Conservation (phyloP, 768 basidiomycete species). For the Chalciporus sphaerocephalus region DNA sequence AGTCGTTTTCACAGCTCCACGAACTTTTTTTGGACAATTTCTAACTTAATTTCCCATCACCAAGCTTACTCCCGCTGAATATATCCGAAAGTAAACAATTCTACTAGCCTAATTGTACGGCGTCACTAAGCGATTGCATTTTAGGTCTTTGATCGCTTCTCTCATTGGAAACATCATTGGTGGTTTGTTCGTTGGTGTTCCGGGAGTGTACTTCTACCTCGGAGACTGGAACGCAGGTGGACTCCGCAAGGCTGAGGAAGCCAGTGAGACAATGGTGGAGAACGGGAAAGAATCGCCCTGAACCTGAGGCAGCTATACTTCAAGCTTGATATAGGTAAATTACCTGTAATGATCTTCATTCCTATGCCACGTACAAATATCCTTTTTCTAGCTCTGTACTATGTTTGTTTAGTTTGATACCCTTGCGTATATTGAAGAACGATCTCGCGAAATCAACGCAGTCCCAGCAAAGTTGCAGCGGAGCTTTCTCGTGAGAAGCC, state of each 20-base stretch:
- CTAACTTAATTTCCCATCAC: background rate
- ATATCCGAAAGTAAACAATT: constrained; percentile 59
- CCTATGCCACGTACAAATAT: no score
- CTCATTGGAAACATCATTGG: constrained; percentile 67
- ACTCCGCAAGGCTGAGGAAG: constrained; percentile 40
- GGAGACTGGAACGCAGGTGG: constrained; percentile 42
- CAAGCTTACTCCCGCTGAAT: constrained; percentile 39
- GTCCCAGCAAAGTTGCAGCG: no score
- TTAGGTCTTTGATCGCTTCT: constrained; percentile 60
- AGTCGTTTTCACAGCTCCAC: constrained; percentile 21
- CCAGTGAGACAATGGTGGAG: constrained; percentile 10
- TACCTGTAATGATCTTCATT: no score
- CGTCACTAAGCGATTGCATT: background rate
- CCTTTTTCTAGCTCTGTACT: no score
- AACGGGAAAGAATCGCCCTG: background rate
- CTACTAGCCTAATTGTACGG: background rate
- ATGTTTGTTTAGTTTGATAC: no score
- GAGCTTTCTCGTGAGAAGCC: no score
- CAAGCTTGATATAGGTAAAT: no score
- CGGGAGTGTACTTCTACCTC: constrained; percentile 62
- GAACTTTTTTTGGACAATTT: constrained; percentile 1
- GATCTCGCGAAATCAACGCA: no score
- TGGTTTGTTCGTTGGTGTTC: constrained; percentile 58
- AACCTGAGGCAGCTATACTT: background rate
- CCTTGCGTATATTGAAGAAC: no score